Base-by-base conservation (phyloP, 208 protist species). In the Phytomonas francai region DNA sequence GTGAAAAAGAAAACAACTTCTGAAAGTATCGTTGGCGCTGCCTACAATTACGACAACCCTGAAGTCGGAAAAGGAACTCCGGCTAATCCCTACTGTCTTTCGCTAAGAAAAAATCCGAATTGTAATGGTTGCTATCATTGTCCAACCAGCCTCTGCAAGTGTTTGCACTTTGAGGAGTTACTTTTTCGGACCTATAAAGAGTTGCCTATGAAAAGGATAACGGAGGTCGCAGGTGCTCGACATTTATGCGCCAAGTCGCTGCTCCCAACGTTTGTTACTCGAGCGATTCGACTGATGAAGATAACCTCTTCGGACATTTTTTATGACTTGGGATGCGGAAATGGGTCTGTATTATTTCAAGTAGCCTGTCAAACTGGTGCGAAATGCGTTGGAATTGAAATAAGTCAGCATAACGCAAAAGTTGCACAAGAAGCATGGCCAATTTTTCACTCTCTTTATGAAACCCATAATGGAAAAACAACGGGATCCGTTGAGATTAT, bases 191-290 rank as follows among this genome's bases (percentile, higher is more conserved):
- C 78, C 0, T 92, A 88, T 65, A 76, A 78, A 28, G 63, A 65
- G 28, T 29, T 92, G 12, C 32, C 67, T 8, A 73, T 65, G 33
- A 95, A 91, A 65, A 78, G 89, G 42, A 69, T 91, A 32, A 82
- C 84, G 2, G 89, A 95, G 72, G 83, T 92, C 25, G 67, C 79
- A 27, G 85, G 87, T 29, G 51, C 78, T 49, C 70, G 84, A 2
- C 84, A 92, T 12, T 68, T 92, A 25, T 93, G 88, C 56, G 85
- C 90, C 30, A 96, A 96, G 76, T 96, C 90, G 3, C 77, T 96
- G 68, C 58, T 96, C 33, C 86, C 90, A 29, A 67, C 66, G 0
- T 96, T 96, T 65, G 83, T 96, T 22, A 64, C 85, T 4, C 77
- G 90, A 16, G 54, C 92, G 14, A 54, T 87, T 12, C 73, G 79